Percentiles rank a stretch among this genome's conserved stretches.
Evolutionary conservation across 352 stramenopile species (phyloP).

Genomic region (Thalassiosira livingstoniorum): DNA sequence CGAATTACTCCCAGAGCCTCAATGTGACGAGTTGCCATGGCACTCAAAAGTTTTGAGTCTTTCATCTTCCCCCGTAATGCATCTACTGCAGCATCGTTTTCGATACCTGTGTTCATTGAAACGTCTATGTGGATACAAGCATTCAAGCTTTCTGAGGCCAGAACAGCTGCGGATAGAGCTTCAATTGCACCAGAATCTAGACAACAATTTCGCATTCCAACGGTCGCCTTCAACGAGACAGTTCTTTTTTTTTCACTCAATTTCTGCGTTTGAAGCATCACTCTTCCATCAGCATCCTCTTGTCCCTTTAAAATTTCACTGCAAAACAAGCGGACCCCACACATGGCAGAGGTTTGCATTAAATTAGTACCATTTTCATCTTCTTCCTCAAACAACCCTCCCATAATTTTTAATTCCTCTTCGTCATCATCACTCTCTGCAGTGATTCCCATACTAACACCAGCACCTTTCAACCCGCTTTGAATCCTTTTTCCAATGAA

Average conservation of each 20-base stretch:
- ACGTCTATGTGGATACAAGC: slow-evolving; percentile 68
- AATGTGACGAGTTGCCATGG: slow-evolving; percentile 74
- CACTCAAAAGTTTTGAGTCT: slow-evolving; percentile 51
- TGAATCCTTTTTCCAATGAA: slow-evolving; percentile 74
- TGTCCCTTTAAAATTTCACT: slow-evolving; percentile 45
- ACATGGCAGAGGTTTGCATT: slow-evolving; percentile 28
- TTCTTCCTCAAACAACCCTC: slow-evolving; percentile 55
- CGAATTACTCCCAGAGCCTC: slow-evolving; percentile 67
- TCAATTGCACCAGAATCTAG: slow-evolving; percentile 80
- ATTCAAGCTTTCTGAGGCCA: slow-evolving; percentile 50
- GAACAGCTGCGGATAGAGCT: slow-evolving; percentile 71
- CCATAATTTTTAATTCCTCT: slow-evolving; percentile 58
- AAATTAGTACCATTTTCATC: slow-evolving; percentile 44
- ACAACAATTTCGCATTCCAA: slow-evolving; percentile 75
- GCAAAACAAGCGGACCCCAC: slow-evolving; percentile 54
- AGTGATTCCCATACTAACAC: slow-evolving; percentile 44
- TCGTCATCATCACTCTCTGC: slow-evolving; percentile 84
- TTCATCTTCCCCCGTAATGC: slow-evolving; percentile 59
- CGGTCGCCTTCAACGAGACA: slow-evolving; percentile 29
- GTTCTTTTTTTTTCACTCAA: slow-evolving; percentile 6
- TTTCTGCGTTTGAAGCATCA: background rate
- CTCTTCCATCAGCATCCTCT: background rate
- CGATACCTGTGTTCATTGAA: slow-evolving; percentile 73
- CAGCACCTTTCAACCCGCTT: slow-evolving; percentile 69
- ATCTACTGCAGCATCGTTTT: slow-evolving; percentile 67